Percentiles rank a stretch among this genome's conserved stretches.
These are phyloP conservation scores for Heritiera littoralis DNA, from an alignment of 345 rosid genomes.

Conservation along the genomic window DNA sequence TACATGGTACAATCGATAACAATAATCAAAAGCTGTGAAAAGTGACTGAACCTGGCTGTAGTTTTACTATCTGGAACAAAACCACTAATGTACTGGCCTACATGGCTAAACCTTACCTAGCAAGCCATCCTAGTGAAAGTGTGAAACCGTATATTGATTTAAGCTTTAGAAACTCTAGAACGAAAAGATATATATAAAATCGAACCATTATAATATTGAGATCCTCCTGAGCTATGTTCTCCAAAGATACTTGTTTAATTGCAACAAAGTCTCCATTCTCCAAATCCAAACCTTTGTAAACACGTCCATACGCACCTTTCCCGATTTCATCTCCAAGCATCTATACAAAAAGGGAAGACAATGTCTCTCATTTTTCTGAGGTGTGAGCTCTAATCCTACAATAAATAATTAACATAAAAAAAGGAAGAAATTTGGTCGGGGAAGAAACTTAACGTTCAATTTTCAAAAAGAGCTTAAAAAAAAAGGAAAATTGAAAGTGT, in stretches of 20 bases:
- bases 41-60: neutral
- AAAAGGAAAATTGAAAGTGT: neutral
- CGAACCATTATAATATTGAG: constrained; percentile 96
- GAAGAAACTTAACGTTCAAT: neutral
- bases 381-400: neutral
- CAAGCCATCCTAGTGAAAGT: neutral
- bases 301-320: constrained; percentile 98
- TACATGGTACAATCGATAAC: neutral
- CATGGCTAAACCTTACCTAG: neutral
- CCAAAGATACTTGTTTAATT: constrained; percentile 95
- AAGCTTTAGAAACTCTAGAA: neutral
- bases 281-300: constrained; percentile 97
- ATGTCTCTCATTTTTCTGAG: neutral
- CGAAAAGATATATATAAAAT: constrained; percentile 14
- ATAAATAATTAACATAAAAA: neutral
- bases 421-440: neutral
- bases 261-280: constrained; percentile 99
- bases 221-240: constrained; percentile 97
- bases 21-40: neutral
- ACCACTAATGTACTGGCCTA: too few relatives aligned
- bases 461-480: neutral
- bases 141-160: too few relatives aligned
- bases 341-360: constrained; percentile 34
- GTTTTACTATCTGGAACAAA: neutral
- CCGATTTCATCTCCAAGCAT: constrained; percentile 99